These are phyloP conservation scores for Tricholoma matsutake DNA, from an alignment of 768 basidiomycete species.

Conservation along the genomic window DNA sequence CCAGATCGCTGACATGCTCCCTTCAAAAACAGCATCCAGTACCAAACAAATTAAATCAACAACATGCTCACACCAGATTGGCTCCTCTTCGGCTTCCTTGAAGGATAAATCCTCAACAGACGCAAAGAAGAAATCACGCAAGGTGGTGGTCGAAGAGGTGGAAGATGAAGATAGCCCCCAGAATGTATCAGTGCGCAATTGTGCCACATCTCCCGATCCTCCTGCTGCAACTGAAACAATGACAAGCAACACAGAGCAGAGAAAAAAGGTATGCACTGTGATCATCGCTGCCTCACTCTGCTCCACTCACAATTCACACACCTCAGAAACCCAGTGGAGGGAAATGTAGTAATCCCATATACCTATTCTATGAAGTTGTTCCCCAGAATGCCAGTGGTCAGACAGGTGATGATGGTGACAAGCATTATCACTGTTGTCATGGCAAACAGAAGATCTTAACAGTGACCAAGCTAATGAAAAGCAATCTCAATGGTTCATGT, in stretches of 20 bases:
- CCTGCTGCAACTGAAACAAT: not conserved
- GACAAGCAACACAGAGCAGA: not conserved
- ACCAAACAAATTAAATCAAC: too few relatives aligned
- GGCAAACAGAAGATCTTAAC: conserved; percentile 14
- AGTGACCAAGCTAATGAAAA: conserved; percentile 10
- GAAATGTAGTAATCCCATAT: conserved; percentile 12
- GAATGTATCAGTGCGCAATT: not conserved
- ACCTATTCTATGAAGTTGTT: conserved; percentile 16
- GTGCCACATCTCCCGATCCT: not conserved
- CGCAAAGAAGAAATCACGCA: not conserved
- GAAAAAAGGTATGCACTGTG: not conserved
- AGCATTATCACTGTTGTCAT: conserved; percentile 20
- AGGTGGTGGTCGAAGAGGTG: not conserved
- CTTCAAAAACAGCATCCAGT: too few relatives aligned
- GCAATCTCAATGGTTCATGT: conserved; percentile 7
- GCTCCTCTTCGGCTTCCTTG: not conserved
- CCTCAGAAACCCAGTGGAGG: not conserved
- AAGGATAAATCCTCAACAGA: not conserved
- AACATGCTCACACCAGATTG: not conserved
- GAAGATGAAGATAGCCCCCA: not conserved
- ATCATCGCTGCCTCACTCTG: not conserved
- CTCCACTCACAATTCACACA: not conserved
- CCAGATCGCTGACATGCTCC: too few relatives aligned
- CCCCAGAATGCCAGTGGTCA: conserved; percentile 7
- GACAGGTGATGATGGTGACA: conserved; percentile 16